Evolutionary conservation across 208 protist species (phyloP).

Genomic region (Trypanosoma platydactyli): DNA sequence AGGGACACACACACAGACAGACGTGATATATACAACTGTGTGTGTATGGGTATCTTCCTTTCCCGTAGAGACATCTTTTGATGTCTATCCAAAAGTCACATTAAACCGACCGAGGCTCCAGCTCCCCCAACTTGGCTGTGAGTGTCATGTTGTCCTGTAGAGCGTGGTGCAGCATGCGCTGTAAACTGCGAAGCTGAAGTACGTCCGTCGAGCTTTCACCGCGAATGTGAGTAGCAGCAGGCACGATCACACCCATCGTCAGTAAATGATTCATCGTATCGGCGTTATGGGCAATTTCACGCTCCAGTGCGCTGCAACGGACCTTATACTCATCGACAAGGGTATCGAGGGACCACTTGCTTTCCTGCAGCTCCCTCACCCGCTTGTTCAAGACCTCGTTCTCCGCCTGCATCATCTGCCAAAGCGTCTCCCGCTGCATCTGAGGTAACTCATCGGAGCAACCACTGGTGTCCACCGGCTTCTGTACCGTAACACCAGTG

Average conservation of each 20-base stretch:
- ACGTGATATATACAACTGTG: too few species aligned
- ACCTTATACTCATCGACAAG: slow-evolving; percentile 46
- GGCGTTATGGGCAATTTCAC: slow-evolving; percentile 34
- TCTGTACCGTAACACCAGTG: background rate
- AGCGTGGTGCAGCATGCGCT: slow-evolving; percentile 64
- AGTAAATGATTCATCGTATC: slow-evolving; percentile 34
- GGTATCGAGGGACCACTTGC: slow-evolving; percentile 49
- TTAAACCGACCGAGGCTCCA: slow-evolving; percentile 11
- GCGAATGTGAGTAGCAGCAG: slow-evolving; percentile 19
- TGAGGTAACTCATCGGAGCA: slow-evolving; percentile 29
- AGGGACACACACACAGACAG: too few species aligned
- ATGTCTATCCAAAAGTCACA: background rate
- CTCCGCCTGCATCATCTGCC: slow-evolving; percentile 57
- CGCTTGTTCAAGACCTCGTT: slow-evolving; percentile 57
- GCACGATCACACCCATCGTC: slow-evolving; percentile 17
- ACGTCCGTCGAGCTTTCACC: slow-evolving; percentile 21
- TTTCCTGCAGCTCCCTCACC: slow-evolving; percentile 53
- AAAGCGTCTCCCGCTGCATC: slow-evolving; percentile 46
- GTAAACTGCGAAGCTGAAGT: slow-evolving; percentile 46
- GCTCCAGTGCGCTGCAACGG: slow-evolving; percentile 35
- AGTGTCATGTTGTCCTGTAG: slow-evolving; percentile 60
- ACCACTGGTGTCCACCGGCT: background rate
- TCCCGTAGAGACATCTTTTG: background rate
- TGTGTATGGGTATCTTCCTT: too few species aligned
- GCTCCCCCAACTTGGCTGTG: slow-evolving; percentile 38